These are phyloP conservation scores for Phanerochaete carnosa DNA, from an alignment of 768 basidiomycete genomes.

Conservation along the genomic window DNA sequence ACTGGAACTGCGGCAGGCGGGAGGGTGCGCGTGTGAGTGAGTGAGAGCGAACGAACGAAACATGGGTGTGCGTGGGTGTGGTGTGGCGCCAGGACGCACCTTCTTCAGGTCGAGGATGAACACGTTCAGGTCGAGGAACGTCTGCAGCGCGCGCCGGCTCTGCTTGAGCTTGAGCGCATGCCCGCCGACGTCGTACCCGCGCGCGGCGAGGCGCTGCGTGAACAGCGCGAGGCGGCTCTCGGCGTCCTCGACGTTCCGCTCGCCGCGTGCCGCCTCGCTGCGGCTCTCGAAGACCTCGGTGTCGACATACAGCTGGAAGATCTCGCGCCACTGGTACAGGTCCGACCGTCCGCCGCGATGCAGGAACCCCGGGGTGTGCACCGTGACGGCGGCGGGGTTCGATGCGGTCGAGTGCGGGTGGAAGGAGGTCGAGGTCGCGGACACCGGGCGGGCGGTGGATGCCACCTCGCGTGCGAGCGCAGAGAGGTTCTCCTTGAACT, in stretches of 20 bases:
- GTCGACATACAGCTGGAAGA: conserved; percentile 86
- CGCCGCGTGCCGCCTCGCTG: conserved; percentile 61
- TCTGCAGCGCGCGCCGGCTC: conserved; percentile 40
- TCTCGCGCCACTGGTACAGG: conserved; percentile 84
- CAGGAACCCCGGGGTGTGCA: conserved; percentile 14
- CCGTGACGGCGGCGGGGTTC: conserved; percentile 20
- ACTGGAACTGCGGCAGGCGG: conserved; percentile 54
- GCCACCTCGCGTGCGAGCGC: conserved; percentile 43
- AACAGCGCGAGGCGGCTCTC: conserved; percentile 70
- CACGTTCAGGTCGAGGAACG: conserved; percentile 62
- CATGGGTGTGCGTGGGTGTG: neutral
- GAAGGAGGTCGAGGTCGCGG: conserved; percentile 30
- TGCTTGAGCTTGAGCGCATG: conserved; percentile 45
- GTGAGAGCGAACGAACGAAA: neutral
- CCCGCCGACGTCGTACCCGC: conserved; percentile 40
- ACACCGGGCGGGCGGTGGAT: conserved; percentile 29
- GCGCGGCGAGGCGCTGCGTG: conserved; percentile 46
- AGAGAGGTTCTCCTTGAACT: conserved; percentile 46
- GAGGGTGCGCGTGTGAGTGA: neutral
- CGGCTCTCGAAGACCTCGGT: conserved; percentile 80
- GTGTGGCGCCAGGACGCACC: conserved; percentile 32
- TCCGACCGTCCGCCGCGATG: conserved; percentile 41
- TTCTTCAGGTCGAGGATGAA: conserved; percentile 81
- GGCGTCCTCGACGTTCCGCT: conserved; percentile 64
- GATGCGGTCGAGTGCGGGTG: conserved; percentile 29